A percentile compares a stretch with the other conserved stretches of the same genome.
Conservation (phyloP, 768 basidiomycete genomes). For the Chlorophyllum brunneum region DNA sequence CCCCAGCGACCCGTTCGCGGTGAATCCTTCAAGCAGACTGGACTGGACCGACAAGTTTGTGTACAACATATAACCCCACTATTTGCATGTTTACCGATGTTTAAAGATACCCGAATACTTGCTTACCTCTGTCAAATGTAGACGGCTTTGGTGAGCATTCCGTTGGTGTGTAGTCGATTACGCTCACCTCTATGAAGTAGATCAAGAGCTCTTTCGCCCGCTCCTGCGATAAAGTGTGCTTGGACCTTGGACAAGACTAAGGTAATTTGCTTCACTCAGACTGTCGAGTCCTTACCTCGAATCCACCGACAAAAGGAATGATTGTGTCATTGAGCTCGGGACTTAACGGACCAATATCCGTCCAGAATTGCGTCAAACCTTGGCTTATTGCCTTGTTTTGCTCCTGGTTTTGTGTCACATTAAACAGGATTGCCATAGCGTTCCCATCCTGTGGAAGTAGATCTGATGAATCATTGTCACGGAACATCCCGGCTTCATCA, state of each 20-base stretch:
- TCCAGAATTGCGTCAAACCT: slow-evolving; percentile 45
- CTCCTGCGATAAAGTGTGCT: slow-evolving; percentile 44
- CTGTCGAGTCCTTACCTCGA: slow-evolving; percentile 31
- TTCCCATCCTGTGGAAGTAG: slow-evolving; percentile 49
- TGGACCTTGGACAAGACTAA: slow-evolving; percentile 32
- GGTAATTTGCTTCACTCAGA: not conserved
- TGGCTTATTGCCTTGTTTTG: slow-evolving; percentile 40
- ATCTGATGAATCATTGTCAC: slow-evolving; percentile 39
- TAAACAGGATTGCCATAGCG: slow-evolving; percentile 43
- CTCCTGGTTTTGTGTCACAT: slow-evolving; percentile 32
- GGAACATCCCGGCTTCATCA: slow-evolving; percentile 36
- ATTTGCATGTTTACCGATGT: not conserved
- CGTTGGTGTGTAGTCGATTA: not conserved
- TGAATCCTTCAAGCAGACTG: slow-evolving; percentile 55
- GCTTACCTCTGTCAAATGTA: slow-evolving; percentile 2
- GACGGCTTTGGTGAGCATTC: not conserved
- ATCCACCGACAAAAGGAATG: slow-evolving; percentile 48
- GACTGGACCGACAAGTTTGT: slow-evolving; percentile 53
- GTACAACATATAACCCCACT: slow-evolving; percentile 58
- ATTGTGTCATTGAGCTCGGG: slow-evolving; percentile 51
- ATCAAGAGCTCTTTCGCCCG: slow-evolving; percentile 43
- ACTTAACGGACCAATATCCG: slow-evolving; percentile 40
- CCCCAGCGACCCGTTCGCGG: slow-evolving; percentile 52
- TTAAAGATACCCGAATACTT: too few relatives aligned
- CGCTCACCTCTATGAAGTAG: slow-evolving; percentile 32